phyloP scores from a whole-genome alignment of 2,329 filamentous ascomycete genomes.

The Lachnellula occidentalis region DNA sequence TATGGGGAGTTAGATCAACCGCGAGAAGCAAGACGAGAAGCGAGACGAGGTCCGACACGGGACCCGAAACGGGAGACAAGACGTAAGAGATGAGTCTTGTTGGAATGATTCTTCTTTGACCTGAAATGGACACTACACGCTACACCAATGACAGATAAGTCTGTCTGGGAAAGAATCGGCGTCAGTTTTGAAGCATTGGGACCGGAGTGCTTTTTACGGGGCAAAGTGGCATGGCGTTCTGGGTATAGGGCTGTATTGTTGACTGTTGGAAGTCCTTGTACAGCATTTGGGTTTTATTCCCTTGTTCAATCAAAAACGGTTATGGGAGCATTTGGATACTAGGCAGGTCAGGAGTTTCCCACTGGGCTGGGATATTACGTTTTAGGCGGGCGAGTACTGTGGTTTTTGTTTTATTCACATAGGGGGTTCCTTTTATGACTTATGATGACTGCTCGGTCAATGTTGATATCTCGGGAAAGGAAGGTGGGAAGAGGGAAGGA shows the following conservation, averaged over 20 bases:
- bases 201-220: not conserved
- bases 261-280: not conserved
- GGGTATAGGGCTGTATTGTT: not conserved
- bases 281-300: not conserved
- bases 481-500: not conserved
- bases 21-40: not conserved
- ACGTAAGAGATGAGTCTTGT: not conserved
- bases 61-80: not conserved
- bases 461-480: not conserved
- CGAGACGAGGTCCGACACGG: not conserved
- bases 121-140: not conserved
- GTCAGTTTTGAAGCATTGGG: not conserved
- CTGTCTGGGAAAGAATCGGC: not conserved
- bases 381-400: not conserved
- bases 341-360: not conserved
- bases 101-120: not conserved
- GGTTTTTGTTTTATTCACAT: not conserved
- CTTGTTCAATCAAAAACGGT: not conserved
- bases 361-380: not conserved
- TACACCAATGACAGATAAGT: not conserved
- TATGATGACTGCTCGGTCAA: not conserved
- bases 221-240: slow-evolving; percentile 1
- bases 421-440: not conserved
- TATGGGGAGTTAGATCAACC: slow-evolving; percentile 18
- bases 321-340: not conserved